A percentile compares a stretch with the other conserved stretches of the same genome.
phyloP scores from a whole-genome alignment of 1,284 basidiomycete genomes.

The Cystobasidium sp. region DNA sequence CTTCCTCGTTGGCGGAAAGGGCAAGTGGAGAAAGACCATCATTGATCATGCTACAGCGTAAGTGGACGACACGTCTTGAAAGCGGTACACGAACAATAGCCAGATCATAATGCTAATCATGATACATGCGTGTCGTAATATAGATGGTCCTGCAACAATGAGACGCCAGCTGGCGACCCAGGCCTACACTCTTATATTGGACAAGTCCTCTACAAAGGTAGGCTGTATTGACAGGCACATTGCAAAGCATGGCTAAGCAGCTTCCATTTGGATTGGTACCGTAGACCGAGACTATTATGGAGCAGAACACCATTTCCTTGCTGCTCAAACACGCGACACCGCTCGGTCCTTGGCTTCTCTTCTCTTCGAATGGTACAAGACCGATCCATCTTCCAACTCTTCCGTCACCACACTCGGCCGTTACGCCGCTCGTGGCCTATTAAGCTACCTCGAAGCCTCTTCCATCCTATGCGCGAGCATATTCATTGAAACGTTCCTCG shows the following conservation, averaged over 20 bases:
- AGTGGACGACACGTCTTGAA: slow-evolving; percentile 55
- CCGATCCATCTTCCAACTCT: slow-evolving; percentile 54
- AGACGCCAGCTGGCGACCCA: slow-evolving; percentile 81
- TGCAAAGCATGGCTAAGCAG: neutral
- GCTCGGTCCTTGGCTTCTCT: slow-evolving; percentile 81
- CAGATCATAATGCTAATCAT: too few relatives aligned
- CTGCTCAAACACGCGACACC: slow-evolving; percentile 82
- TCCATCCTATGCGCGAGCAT: slow-evolving; percentile 82
- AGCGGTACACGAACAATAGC: neutral
- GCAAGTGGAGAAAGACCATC: slow-evolving; percentile 77
- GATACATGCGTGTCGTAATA: neutral
- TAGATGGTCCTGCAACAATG: slow-evolving; percentile 78
- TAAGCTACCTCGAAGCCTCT: slow-evolving; percentile 87
- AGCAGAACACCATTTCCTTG: slow-evolving; percentile 79
- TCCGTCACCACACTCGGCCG: slow-evolving; percentile 60
- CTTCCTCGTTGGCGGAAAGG: slow-evolving; percentile 72
- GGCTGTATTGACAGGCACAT: slow-evolving; percentile 39
- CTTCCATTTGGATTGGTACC: neutral
- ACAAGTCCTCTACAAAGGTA: slow-evolving; percentile 83
- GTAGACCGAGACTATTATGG: slow-evolving; percentile 72
- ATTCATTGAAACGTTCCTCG: slow-evolving; percentile 76
- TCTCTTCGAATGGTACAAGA: slow-evolving; percentile 74
- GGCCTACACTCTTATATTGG: slow-evolving; percentile 84
- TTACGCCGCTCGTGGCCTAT: slow-evolving; percentile 78
- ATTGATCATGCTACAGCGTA: slow-evolving; percentile 78